Conservation (phyloP, 352 stramenopile genomes). For the Nothophytophthora sp. region DNA sequence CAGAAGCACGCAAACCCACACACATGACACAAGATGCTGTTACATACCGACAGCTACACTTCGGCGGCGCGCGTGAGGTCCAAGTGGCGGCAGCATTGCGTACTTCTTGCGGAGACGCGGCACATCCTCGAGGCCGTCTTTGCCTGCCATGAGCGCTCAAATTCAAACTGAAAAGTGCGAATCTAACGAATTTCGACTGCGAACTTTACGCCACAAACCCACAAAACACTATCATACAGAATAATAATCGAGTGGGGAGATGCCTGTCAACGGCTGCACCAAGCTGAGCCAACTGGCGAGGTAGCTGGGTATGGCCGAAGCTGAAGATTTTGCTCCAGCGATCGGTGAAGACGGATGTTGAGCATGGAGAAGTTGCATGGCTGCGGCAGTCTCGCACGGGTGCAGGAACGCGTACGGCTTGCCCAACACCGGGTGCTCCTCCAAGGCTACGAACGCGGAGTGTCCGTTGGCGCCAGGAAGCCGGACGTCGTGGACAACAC, state of each 20-base stretch:
- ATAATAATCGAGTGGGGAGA: slow-evolving; percentile 48
- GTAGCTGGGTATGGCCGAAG: slow-evolving; percentile 27
- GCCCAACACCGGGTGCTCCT: slow-evolving; percentile 69
- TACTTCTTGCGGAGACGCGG: slow-evolving; percentile 28
- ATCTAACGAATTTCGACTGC: slow-evolving; percentile 7
- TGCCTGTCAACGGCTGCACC: slow-evolving; percentile 61
- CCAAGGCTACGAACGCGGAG: slow-evolving; percentile 53
- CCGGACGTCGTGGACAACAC: slow-evolving; percentile 24
- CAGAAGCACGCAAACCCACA: neutral
- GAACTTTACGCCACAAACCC: slow-evolving; percentile 12
- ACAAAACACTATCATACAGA: slow-evolving; percentile 13
- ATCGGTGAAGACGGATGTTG: slow-evolving; percentile 6
- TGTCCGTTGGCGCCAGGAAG: slow-evolving; percentile 36
- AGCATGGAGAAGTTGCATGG: slow-evolving; percentile 62
- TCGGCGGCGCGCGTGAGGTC: neutral
- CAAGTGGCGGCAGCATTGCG: neutral
- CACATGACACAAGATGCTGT: neutral
- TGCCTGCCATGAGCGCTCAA: slow-evolving; percentile 3
- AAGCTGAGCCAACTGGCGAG: slow-evolving; percentile 78
- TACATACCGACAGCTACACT: neutral
- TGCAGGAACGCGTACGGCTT: slow-evolving; percentile 76
- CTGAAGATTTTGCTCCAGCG: neutral
- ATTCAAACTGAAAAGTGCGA: slow-evolving; percentile 9
- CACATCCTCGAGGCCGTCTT: slow-evolving; percentile 8
- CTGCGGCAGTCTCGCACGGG: slow-evolving; percentile 71